These are phyloP conservation scores for Mesembryanthemum crystallinum DNA, from an alignment of 148 eudicot species.

Conservation along the genomic window DNA sequence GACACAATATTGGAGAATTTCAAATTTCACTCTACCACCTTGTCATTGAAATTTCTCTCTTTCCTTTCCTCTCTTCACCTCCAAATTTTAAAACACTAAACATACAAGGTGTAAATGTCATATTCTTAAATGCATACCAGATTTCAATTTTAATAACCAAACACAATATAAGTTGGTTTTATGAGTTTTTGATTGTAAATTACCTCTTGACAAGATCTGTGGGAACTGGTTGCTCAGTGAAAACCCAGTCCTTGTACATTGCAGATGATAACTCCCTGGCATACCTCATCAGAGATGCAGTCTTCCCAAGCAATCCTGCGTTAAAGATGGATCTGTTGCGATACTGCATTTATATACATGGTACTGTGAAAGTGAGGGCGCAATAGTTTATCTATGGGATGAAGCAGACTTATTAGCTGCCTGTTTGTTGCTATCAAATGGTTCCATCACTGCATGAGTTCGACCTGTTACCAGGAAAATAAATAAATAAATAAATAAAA, in stretches of 20 bases:
- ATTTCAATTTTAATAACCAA: too few relatives aligned
- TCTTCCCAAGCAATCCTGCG: conserved; percentile 64
- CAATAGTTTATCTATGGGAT: conserved; percentile 75
- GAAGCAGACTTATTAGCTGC: conserved; percentile 75
- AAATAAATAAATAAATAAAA: too few relatives aligned
- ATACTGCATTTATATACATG: conserved; percentile 68
- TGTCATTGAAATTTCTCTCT: too few relatives aligned
- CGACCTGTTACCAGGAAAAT: conserved; percentile 41
- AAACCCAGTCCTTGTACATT: conserved; percentile 56
- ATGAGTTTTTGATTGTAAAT: too few relatives aligned
- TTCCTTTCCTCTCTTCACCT: too few relatives aligned
- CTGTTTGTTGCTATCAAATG: conserved; percentile 76
- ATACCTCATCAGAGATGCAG: conserved; percentile 57
- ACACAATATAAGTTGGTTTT: too few relatives aligned
- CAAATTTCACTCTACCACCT: too few relatives aligned
- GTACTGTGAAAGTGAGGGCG: conserved; percentile 79
- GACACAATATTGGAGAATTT: too few relatives aligned
- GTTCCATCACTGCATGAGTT: conserved; percentile 77
- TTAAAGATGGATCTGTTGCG: conserved; percentile 63
- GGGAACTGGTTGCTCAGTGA: conserved; percentile 82
- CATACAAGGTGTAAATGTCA: too few relatives aligned
- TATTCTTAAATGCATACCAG: too few relatives aligned
- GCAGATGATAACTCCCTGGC: conserved; percentile 57
- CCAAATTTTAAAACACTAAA: too few relatives aligned
- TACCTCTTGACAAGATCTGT: conserved; percentile 85